Percentiles rank a stretch among this genome's conserved stretches.
These are phyloP conservation scores for Kwoniella botswanensis DNA, from an alignment of 768 basidiomycete genomes.

Conservation along the genomic window DNA sequence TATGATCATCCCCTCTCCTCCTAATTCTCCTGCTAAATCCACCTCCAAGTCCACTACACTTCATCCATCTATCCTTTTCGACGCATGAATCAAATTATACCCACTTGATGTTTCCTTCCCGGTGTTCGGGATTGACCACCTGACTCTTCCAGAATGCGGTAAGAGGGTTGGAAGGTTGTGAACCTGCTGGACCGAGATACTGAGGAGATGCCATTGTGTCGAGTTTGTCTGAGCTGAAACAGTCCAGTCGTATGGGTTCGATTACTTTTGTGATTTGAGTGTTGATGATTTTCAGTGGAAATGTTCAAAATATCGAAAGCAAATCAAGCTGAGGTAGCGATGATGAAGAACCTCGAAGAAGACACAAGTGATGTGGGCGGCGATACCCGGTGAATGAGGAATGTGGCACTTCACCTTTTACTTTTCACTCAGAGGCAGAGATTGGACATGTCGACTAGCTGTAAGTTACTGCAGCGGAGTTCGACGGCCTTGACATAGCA, in stretches of 20 bases:
- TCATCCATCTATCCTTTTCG: no score
- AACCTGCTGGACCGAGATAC: conserved; percentile 28
- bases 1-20: no score
- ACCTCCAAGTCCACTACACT: no score
- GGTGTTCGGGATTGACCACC: conserved; percentile 31
- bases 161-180: conserved; percentile 26
- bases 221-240: neutral
- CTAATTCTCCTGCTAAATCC: no score
- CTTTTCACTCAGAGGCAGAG: no score
- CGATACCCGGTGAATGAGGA: conserved; percentile 8
- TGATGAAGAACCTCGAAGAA: neutral
- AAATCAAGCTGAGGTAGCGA: neutral
- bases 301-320: neutral
- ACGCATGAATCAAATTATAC: neutral
- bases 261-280: no score
- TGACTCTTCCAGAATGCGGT: conserved; percentile 32
- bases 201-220: conserved; percentile 24
- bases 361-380: neutral
- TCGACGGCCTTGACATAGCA: no score
- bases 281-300: no score
- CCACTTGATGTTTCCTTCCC: conserved; percentile 37
- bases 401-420: neutral
- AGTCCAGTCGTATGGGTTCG: no score
- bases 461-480: no score
- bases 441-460: no score